These are phyloP conservation scores for Neonectria neomacrospora DNA, from an alignment of 2,329 filamentous ascomycete species.

Conservation along the genomic window DNA sequence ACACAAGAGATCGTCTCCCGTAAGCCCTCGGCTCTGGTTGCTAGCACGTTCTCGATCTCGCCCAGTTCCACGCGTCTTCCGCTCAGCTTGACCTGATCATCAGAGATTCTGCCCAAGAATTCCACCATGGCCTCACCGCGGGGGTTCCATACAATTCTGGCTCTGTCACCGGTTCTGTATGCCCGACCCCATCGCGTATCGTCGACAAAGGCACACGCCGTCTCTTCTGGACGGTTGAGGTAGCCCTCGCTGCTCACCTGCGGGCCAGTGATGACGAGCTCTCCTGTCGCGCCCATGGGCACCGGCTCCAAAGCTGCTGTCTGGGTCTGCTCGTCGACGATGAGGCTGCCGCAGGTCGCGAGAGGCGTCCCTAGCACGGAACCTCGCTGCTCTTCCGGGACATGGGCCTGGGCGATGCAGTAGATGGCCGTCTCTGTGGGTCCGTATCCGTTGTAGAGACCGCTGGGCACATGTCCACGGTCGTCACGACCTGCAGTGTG, in stretches of 20 bases:
- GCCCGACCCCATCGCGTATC: background rate
- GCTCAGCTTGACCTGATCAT: constrained; percentile 80
- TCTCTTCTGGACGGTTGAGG: constrained; percentile 69
- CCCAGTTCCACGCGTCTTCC: constrained; percentile 79
- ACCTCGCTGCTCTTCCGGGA: constrained; percentile 40
- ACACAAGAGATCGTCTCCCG: background rate
- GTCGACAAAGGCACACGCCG: constrained; percentile 57
- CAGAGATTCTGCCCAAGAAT: constrained; percentile 66
- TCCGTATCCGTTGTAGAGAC: constrained; percentile 43
- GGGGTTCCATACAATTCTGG: constrained; percentile 55
- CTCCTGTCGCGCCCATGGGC: constrained; percentile 76
- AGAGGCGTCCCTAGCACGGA: constrained; percentile 52
- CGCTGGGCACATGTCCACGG: constrained; percentile 42
- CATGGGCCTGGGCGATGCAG: constrained; percentile 35
- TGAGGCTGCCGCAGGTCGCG: constrained; percentile 48
- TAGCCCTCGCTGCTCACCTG: constrained; percentile 75
- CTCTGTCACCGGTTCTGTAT: background rate
- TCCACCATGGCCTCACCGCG: constrained; percentile 71
- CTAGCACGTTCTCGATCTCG: constrained; percentile 66
- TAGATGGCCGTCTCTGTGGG: constrained; percentile 45
- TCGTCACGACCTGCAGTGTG: background rate
- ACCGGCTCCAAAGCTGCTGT: constrained; percentile 54
- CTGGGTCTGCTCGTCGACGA: constrained; percentile 44
- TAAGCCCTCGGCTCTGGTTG: background rate
- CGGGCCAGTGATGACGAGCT: constrained; percentile 82